Conservation (phyloP, 2,329 filamentous ascomycete genomes). For the Colletotrichum siamense region DNA sequence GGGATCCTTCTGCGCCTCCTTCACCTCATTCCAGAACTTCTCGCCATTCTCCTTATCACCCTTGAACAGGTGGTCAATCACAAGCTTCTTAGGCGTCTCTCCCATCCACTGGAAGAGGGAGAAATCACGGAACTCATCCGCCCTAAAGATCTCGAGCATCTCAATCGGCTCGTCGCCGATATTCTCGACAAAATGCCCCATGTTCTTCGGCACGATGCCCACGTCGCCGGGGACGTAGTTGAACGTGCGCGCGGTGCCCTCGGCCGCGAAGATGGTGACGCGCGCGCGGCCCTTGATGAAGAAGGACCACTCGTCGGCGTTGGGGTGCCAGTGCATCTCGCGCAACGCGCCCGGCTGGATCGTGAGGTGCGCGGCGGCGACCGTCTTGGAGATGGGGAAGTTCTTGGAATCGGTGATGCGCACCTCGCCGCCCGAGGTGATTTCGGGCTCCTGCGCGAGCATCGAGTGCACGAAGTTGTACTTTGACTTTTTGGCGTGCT, state of each 20-base stretch:
- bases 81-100: constrained; percentile 71
- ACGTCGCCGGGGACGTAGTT: constrained; percentile 79
- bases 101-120: constrained; percentile 79
- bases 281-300: constrained; percentile 76
- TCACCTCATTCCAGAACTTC: constrained; percentile 66
- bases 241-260: constrained; percentile 74
- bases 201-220: constrained; percentile 77
- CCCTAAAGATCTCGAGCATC: constrained; percentile 77
- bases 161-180: constrained; percentile 77
- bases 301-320: constrained; percentile 82
- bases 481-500: constrained; percentile 69
- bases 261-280: constrained; percentile 75
- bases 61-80: constrained; percentile 70
- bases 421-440: constrained; percentile 72
- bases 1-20: constrained; percentile 65
- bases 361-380: constrained; percentile 74
- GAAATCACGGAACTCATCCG: constrained; percentile 75
- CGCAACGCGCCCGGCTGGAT: constrained; percentile 76
- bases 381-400: constrained; percentile 75
- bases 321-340: constrained; percentile 86
- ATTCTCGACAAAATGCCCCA: constrained; percentile 85
- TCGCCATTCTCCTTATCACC: constrained; percentile 65
- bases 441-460: constrained; percentile 70
- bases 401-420: constrained; percentile 79
- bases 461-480: constrained; percentile 75